phyloP scores from a whole-genome alignment of 2,329 filamentous ascomycete species.

The Fusarium protoensiforme region DNA sequence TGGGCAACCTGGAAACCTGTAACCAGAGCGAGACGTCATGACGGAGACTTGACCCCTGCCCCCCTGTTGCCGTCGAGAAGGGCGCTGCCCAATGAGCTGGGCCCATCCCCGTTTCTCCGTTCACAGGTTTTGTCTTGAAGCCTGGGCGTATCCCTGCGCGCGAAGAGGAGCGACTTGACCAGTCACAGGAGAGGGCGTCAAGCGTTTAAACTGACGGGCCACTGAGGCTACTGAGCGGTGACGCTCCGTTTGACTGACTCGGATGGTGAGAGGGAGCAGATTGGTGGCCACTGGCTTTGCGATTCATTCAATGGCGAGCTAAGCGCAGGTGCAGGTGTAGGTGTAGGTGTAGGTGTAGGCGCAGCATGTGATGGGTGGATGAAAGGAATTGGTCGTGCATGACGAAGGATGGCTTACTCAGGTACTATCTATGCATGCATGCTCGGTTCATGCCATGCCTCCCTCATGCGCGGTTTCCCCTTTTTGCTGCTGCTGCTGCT shows the following conservation, averaged over 20 bases:
- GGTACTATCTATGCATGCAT: slow-evolving; percentile 10
- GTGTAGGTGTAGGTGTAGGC: not conserved
- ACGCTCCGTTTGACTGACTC: slow-evolving; percentile 24
- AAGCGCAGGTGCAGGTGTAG: slow-evolving; percentile 9
- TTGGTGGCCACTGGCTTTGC: slow-evolving; percentile 33
- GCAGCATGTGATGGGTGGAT: not conserved
- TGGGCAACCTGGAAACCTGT: slow-evolving; percentile 4
- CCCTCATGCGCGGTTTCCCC: not conserved
- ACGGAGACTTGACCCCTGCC: not conserved
- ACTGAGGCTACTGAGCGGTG: not conserved
- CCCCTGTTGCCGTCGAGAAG: not conserved
- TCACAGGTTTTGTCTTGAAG: not conserved
- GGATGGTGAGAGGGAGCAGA: slow-evolving; percentile 6
- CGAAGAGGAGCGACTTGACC: not conserved
- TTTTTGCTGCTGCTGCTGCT: not conserved
- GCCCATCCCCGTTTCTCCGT: slow-evolving; percentile 13
- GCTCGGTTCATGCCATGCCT: not conserved
- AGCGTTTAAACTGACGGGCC: slow-evolving; percentile 15
- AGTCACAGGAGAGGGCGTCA: slow-evolving; percentile 25
- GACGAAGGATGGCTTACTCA: slow-evolving; percentile 27
- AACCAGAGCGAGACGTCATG: slow-evolving; percentile 24
- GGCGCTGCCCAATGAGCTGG: slow-evolving; percentile 34
- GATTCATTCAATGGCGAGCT: slow-evolving; percentile 16
- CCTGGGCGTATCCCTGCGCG: not conserved
- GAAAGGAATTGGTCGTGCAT: not conserved